Evolutionary conservation across 2,329 filamentous ascomycete species (phyloP).

Genomic region (Neonectria hederae): DNA sequence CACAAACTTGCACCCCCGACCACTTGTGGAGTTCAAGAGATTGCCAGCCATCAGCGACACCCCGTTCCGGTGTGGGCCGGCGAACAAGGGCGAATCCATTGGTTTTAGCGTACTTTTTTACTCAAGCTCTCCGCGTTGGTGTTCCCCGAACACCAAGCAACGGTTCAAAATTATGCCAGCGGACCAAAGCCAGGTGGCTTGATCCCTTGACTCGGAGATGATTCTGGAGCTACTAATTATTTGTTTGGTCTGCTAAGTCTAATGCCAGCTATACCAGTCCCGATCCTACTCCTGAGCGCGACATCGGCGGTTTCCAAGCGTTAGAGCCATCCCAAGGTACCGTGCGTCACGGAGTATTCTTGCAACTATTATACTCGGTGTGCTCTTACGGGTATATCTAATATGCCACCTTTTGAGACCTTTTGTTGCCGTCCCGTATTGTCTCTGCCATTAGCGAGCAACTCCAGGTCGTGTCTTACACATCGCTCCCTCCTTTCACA

Average conservation of each 20-base stretch:
- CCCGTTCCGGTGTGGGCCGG: constrained; percentile 29
- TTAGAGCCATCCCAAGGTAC: constrained; percentile 7
- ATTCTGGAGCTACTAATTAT: background rate
- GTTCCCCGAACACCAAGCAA: background rate
- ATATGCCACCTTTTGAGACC: constrained; percentile 6
- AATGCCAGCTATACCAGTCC: constrained; percentile 9
- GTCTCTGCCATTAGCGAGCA: constrained; percentile 32
- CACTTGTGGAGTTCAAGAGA: constrained; percentile 35
- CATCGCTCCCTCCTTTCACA: constrained; percentile 22
- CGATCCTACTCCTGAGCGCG: constrained; percentile 6
- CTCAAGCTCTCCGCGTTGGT: background rate
- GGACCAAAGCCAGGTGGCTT: constrained; percentile 6
- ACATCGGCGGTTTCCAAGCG: constrained; percentile 7
- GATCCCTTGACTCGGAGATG: constrained; percentile 16
- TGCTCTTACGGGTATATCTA: background rate
- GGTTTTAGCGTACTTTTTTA: constrained; percentile 30
- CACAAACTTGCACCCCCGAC: constrained; percentile 20
- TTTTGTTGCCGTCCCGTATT: constrained; percentile 23
- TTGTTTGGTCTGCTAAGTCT: background rate
- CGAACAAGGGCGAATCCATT: constrained; percentile 32
- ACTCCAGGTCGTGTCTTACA: constrained; percentile 31
- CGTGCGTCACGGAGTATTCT: background rate
- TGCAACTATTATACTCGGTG: background rate
- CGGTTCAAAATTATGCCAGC: constrained; percentile 11
- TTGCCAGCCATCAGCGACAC: constrained; percentile 27